Evolutionary conservation across 495 filamentous ascomycete genomes (phyloP).

Genomic region (Penicillium flavigenum): DNA sequence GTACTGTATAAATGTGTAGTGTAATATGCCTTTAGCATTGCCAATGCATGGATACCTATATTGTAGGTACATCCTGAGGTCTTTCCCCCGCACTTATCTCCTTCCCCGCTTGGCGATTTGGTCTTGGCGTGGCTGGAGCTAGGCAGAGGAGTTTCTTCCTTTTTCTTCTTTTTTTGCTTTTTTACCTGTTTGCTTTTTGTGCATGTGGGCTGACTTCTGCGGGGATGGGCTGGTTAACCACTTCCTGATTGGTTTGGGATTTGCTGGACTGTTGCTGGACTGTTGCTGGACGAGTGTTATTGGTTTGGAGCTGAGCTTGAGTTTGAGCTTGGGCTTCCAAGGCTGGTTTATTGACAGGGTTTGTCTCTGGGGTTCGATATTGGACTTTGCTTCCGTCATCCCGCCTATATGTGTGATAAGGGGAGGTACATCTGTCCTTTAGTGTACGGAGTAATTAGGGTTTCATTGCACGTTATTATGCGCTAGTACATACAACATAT

Average conservation of each 20-base stretch:
- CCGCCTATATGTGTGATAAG: no score
- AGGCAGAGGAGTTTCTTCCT: not conserved
- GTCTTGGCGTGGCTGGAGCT: not conserved
- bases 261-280: not conserved
- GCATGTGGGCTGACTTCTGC: not conserved
- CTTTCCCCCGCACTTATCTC: slow-evolving; percentile 3
- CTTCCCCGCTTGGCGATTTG: no score
- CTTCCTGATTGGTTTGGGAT: not conserved
- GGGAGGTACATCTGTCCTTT: no score
- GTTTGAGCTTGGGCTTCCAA: no score
- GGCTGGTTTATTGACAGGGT: no score
- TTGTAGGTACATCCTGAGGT: no score
- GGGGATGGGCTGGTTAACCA: no score
- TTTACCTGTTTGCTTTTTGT: not conserved
- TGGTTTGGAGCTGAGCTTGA: not conserved
- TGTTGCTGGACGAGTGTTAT: not conserved
- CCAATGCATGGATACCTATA: not conserved
- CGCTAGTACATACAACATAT: no score
- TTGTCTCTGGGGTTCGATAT: no score
- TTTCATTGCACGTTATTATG: no score
- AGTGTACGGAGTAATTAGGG: no score
- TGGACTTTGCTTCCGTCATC: no score
- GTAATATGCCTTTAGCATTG: not conserved
- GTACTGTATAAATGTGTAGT: not conserved
- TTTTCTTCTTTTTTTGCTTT: not conserved